Evolutionary conservation across 805 yeast genomes (phyloP), one percentile per base, ranked within the genome.

Genomic region (Barnettozyma siamensis): DNA sequence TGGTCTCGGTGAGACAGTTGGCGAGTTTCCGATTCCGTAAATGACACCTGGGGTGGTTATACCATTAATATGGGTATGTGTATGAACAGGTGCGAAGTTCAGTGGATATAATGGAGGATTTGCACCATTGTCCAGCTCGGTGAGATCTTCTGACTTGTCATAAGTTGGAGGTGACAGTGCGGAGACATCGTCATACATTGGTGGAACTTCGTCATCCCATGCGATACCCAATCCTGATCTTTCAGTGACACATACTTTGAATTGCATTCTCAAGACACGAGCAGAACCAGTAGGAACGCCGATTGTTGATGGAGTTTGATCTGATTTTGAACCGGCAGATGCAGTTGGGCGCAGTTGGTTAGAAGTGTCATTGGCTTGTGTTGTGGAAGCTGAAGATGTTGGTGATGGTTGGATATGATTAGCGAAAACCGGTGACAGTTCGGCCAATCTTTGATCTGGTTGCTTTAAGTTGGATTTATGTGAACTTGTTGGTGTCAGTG

Each of bases 161-260:
- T 93, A 91, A 3, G 79, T 77, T 2, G 99, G 99, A 0, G 99
- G 99, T 18, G 89, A 78, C 33, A 87, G 69, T 0, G 94, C 78
- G 23, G 78, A 70, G 17, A 93, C 88, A 50, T 88, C 91, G 40
- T 78, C 87, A 55, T 93, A 93, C 17, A 88, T 84, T 1, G 99
- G 99, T 2, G 99, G 99, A 15, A 94, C 98, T 62, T 93, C 99
- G 58, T 91, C 97, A 62, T 91, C 97, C 98, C 99, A 93, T 0
- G 97, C 84, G 24, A 93, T 87, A 5, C 99, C 99, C 32, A 93
- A 70, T 0, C 99, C 99, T 0, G 95, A 83, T 45, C 98, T 71
- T 58, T 89, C 98, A 2, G 95, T 84, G 18, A 93, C 64, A 3
- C 70, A 68, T n/a, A 91, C 54, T 49, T 83, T 82, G 65, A 93